Evolutionary conservation across 306 rosid genomes (phyloP), one percentile per base, ranked within the genome.

Genomic region (Vigna hirtella): DNA sequence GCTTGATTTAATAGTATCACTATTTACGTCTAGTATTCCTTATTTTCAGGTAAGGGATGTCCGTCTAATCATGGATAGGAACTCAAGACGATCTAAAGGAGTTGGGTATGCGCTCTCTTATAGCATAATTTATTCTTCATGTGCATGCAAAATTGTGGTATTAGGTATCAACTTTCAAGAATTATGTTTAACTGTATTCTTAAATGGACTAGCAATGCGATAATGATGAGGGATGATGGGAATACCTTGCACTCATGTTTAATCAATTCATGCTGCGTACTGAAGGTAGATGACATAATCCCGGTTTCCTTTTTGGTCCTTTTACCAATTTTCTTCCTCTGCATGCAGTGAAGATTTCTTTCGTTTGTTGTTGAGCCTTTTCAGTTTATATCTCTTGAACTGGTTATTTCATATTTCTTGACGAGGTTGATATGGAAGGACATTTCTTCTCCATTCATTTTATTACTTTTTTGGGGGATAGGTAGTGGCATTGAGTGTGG

Each of bases 211-310:
- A 95, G 99, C 97, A 92, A 85, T 95, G 99, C 99, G 97, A 90
- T 93, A 87, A 93, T 95, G 99, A 91, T 95, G 98, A 89, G 98
- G 97, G 99, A 93, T 95, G 99, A 84, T 95, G 99, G 97, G 98
- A 91, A 91, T 95, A 91, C 98, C 93, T 86, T 91, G 99, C 98
- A 89, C 88, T 81, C 99, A 92, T 95, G 98, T 95, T 95, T 95
- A 93, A 87, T 93, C 99, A 93, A 95, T 95, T 92, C 98, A 88
- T 95, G 98, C 99, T 92, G 98, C 98, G 85, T 83, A 85, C 87
- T 78, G 93, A 89, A 95, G 99, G 99, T 95, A 95, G 99, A 90
- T 85, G 88, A 95, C 97, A 88, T 82, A 85, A 88, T 90, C 98
- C 90, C 87, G 87, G 84, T 87, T 90, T 88, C 79, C 77, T 83